A percentile compares a stretch with the other conserved stretches of the same genome.
Conservation (phyloP, 768 basidiomycete genomes). For the Mycena venus region DNA sequence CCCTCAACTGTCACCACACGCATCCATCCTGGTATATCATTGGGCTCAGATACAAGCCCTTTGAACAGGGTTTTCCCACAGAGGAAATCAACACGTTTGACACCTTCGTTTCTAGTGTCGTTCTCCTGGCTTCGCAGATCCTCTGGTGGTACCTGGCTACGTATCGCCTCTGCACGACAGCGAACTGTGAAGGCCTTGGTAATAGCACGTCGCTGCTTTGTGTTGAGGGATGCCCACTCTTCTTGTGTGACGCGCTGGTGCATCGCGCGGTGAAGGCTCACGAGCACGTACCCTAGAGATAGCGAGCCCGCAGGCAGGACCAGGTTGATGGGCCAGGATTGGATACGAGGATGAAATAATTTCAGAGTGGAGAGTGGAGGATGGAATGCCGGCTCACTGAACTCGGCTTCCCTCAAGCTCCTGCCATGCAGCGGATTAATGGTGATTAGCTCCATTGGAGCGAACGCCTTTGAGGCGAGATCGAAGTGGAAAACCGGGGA, state of each 20-base stretch:
- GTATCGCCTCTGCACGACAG: constrained; percentile 48
- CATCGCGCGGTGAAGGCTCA: constrained; percentile 8
- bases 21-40: constrained; percentile 15
- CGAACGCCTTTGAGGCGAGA: constrained; percentile 37
- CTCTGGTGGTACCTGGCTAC: constrained; percentile 52
- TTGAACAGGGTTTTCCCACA: constrained; percentile 49
- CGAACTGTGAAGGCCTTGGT: constrained; percentile 42
- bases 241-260: constrained; percentile 22
- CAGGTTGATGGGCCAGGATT: constrained; percentile 57
- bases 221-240: constrained; percentile 7
- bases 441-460: background rate
- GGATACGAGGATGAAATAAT: constrained; percentile 55
- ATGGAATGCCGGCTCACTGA: constrained; percentile 49
- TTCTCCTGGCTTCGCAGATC: constrained; percentile 41
- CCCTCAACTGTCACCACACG: constrained; percentile 1
- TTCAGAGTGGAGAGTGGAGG: constrained; percentile 53
- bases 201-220: constrained; percentile 45
- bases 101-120: constrained; percentile 50
- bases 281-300: constrained; percentile 13
- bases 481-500: constrained; percentile 52
- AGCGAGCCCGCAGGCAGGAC: background rate
- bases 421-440: background rate
- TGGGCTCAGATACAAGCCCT: constrained; percentile 46
- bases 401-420: too few relatives aligned
- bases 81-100: constrained; percentile 55